phyloP scores from a whole-genome alignment of 768 basidiomycete genomes.

The Leucosporidium creatinivorum region DNA sequence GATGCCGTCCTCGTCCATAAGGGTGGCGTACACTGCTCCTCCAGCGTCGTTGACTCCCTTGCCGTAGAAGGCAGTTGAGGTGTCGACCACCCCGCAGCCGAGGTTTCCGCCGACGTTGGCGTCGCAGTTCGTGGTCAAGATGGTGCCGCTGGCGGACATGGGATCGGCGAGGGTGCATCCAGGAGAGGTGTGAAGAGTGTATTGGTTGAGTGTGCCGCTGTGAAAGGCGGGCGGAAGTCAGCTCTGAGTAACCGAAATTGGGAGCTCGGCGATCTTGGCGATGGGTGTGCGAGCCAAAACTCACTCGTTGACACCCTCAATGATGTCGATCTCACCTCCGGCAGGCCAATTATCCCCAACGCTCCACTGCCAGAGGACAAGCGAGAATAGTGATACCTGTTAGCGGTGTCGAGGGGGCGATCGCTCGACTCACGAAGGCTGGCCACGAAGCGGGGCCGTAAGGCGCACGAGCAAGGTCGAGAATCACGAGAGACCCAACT shows the following conservation, averaged over 20 bases:
- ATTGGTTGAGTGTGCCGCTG: constrained; percentile 50
- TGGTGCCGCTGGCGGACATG: constrained; percentile 28
- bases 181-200: constrained; percentile 63
- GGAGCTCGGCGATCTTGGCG: too few species aligned
- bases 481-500: too few species aligned
- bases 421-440: too few species aligned
- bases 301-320: constrained; percentile 69
- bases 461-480: too few species aligned
- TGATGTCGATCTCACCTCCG: constrained; percentile 61
- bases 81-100: constrained; percentile 15
- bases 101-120: constrained; percentile 3
- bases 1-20: constrained; percentile 45
- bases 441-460: too few species aligned
- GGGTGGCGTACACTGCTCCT: constrained; percentile 49
- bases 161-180: constrained; percentile 36
- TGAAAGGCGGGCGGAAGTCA: neutral
- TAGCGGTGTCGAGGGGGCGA: too few species aligned
- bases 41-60: constrained; percentile 45
- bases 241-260: neutral
- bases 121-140: constrained; percentile 13
- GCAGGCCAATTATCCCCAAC: constrained; percentile 18
- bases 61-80: constrained; percentile 43
- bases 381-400: too few species aligned
- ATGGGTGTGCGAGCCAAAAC: constrained; percentile 24
- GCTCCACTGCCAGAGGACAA: too few species aligned